Percentiles rank a stretch among this genome's conserved stretches.
These are phyloP conservation scores for Agapanthus africanus DNA, from an alignment of 106 monocot species.

Conservation along the genomic window DNA sequence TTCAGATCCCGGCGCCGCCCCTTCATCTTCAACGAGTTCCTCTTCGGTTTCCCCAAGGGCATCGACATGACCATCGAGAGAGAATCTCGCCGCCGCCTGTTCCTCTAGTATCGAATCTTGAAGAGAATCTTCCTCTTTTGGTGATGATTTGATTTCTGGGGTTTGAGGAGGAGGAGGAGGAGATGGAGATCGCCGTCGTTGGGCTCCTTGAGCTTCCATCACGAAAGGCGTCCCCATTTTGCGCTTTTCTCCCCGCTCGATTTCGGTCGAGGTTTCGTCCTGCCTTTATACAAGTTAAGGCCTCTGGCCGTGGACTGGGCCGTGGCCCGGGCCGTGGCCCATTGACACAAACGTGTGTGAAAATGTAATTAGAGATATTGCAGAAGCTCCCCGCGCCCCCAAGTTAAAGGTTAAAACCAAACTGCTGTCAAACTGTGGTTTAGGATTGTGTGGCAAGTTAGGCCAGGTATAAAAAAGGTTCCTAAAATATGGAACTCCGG, in stretches of 20 bases:
- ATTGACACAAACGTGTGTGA: too few species aligned
- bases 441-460: too few species aligned
- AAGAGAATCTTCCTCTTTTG: not conserved
- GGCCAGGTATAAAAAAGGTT: too few species aligned
- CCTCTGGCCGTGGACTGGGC: too few species aligned
- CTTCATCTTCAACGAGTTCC: not conserved
- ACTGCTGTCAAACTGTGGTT: too few species aligned
- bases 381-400: too few species aligned
- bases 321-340: too few species aligned
- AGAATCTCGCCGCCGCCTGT: not conserved
- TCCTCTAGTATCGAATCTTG: not conserved
- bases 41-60: not conserved
- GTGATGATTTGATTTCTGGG: not conserved
- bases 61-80: not conserved
- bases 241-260: not conserved
- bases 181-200: not conserved
- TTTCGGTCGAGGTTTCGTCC: too few species aligned
- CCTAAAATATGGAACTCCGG: too few species aligned
- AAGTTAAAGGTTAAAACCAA: too few species aligned
- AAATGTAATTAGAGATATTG: too few species aligned
- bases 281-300: too few species aligned
- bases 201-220: not conserved
- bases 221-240: conserved; percentile 3
- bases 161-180: conserved; percentile 1
- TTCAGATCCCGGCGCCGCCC: not conserved